These are phyloP conservation scores for Eudorina sp. DNA, from an alignment of 139 green algal species.

Conservation along the genomic window DNA sequence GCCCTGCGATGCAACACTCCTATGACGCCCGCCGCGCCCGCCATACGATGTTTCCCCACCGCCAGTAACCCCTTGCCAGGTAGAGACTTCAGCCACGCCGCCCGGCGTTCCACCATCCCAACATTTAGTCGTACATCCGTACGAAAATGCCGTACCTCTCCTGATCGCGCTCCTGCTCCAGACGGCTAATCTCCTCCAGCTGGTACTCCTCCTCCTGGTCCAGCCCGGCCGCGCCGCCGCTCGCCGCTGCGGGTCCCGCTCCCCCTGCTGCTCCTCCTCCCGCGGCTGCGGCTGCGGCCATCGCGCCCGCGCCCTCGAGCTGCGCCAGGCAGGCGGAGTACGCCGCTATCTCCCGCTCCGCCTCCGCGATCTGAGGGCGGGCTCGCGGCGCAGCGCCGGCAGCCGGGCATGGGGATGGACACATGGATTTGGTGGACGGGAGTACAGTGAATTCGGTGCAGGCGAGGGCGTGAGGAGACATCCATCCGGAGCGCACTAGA, in stretches of 20 bases:
- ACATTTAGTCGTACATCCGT: no score
- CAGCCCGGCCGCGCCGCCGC: constrained; percentile 57
- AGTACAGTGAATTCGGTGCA: no score
- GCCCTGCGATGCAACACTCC: no score
- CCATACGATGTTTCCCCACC: no score
- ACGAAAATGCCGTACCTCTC: constrained; percentile 36
- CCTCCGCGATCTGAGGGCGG: constrained; percentile 69
- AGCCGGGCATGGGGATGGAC: no score
- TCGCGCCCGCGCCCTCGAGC: constrained; percentile 64
- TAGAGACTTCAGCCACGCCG: no score
- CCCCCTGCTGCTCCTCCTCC: constrained; percentile 56
- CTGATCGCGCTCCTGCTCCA: constrained; percentile 51
- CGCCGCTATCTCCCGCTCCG: constrained; percentile 74
- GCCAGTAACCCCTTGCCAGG: no score
- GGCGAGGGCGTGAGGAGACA: no score
- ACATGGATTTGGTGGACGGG: no score
- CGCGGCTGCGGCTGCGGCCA: constrained; percentile 35
- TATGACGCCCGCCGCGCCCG: no score
- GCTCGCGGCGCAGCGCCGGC: not conserved
- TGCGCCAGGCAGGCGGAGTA: constrained; percentile 75
- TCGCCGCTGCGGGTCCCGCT: constrained; percentile 29
- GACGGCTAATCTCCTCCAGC: constrained; percentile 36
- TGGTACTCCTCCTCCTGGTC: constrained; percentile 44
- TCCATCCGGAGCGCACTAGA: no score
- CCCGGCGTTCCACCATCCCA: no score